Conservation (phyloP, 495 filamentous ascomycete genomes). For the Podospora didyma region DNA sequence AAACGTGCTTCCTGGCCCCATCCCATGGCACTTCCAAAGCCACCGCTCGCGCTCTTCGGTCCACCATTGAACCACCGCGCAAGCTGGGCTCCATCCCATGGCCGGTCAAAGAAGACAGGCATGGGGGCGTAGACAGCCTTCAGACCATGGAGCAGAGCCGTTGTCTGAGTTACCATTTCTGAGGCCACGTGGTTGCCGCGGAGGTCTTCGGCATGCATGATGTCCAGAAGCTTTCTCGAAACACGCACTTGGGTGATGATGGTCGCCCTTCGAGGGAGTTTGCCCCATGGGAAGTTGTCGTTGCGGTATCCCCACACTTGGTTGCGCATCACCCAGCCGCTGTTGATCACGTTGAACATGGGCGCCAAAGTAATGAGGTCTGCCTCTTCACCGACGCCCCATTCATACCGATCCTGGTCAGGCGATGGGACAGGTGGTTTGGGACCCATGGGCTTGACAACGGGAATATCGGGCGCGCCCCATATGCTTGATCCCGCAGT, state of each 20-base stretch:
- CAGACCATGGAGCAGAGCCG: constrained; percentile 64
- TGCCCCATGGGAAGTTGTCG: constrained; percentile 36
- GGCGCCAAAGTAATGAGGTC: constrained; percentile 69
- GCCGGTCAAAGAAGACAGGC: constrained; percentile 63
- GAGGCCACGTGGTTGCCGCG: constrained; percentile 60
- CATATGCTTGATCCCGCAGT: constrained; percentile 52
- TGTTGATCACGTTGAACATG: constrained; percentile 63
- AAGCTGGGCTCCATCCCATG: constrained; percentile 52
- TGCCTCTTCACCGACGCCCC: constrained; percentile 74
- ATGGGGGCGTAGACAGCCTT: constrained; percentile 67
- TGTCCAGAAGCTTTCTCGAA: constrained; percentile 57
- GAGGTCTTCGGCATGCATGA: constrained; percentile 60
- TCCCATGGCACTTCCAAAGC: constrained; percentile 45
- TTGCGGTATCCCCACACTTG: constrained; percentile 59
- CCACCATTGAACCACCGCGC: constrained; percentile 61
- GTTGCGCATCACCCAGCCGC: constrained; percentile 58
- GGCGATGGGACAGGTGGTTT: constrained; percentile 50
- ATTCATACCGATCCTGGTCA: constrained; percentile 59
- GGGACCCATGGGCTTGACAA: constrained; percentile 57
- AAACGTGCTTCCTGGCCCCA: constrained; percentile 53
- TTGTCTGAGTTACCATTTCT: constrained; percentile 67
- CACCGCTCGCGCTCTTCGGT: constrained; percentile 42
- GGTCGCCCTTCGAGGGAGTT: constrained; percentile 60
- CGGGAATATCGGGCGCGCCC: constrained; percentile 52
- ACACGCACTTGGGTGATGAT: constrained; percentile 64